Conservation (phyloP, 2,329 filamentous ascomycete species). For the Aspergillus nomiae region DNA sequence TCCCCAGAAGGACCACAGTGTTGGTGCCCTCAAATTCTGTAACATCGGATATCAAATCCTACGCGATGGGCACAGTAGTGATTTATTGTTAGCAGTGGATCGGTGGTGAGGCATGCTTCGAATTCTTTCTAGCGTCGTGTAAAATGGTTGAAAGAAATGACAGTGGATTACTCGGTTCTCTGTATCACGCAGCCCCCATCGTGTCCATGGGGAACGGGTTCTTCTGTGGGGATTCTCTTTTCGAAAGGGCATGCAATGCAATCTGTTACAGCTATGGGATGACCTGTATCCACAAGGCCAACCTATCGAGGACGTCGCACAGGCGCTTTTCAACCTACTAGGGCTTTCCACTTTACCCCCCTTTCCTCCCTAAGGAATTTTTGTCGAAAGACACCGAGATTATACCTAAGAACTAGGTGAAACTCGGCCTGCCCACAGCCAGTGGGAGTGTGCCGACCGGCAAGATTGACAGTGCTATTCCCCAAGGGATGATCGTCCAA, state of each 20-base stretch:
- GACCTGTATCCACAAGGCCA: conserved; percentile 5
- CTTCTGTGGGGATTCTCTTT: conserved; percentile 17
- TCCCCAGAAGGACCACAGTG: conserved; percentile 28
- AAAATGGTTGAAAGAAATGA: conserved; percentile 2
- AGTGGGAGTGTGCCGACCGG: conserved; percentile 5
- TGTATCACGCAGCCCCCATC: conserved; percentile 7
- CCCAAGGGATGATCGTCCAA: conserved; percentile 23
- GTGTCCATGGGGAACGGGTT: conserved; percentile 15
- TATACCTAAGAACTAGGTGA: conserved; percentile 12
- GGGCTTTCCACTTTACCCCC: conserved; percentile 5
- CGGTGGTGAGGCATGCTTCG: conserved; percentile 14
- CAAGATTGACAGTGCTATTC: conserved; percentile 19
- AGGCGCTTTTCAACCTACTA: neutral
- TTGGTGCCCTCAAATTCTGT: conserved; percentile 23
- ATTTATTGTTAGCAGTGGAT: conserved; percentile 7
- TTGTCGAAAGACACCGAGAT: neutral
- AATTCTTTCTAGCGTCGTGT: conserved; percentile 8
- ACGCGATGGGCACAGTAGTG: conserved; percentile 6
- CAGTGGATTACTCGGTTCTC: conserved; percentile 12
- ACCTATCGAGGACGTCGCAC: conserved; percentile 5
- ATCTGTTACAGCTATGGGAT: conserved; percentile 11
- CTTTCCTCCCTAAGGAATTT: conserved; percentile 9
- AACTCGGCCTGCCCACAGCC: conserved; percentile 8
- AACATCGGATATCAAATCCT: conserved; percentile 13
- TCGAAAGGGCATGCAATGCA: conserved; percentile 1